Conservation (phyloP, 2,329 filamentous ascomycete genomes). For the Aphanocladium album region DNA sequence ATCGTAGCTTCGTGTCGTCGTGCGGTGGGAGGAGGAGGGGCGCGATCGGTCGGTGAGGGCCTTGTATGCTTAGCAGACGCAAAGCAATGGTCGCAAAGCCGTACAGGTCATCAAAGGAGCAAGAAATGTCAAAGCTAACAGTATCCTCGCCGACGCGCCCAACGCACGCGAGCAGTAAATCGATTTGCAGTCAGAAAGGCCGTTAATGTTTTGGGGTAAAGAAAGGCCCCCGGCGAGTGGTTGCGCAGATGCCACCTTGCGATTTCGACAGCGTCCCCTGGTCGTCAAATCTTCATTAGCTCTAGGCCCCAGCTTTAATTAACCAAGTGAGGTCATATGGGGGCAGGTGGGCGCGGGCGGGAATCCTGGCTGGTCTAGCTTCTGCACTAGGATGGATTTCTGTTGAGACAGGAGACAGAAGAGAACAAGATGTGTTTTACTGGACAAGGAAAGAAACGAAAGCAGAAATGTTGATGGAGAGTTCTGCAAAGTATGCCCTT, state of each 20-base stretch:
- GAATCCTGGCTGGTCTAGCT: background rate
- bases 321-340: constrained; percentile 12
- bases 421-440: background rate
- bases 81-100: background rate
- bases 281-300: constrained; percentile 14
- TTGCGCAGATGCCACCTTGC: constrained; percentile 26
- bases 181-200: background rate
- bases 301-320: constrained; percentile 10
- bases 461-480: too few species aligned
- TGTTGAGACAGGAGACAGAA: background rate
- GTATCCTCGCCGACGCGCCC: background rate
- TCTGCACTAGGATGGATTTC: background rate
- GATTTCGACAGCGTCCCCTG: constrained; percentile 19
- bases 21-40: background rate
- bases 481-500: too few species aligned
- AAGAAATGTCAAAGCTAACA: background rate
- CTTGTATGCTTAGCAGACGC: background rate
- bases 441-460: too few species aligned
- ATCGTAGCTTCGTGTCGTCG: background rate
- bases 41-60: background rate
- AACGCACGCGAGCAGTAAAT: background rate
- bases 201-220: background rate
- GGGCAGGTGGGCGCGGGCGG: constrained; percentile 1
- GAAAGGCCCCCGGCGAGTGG: background rate
- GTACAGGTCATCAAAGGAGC: background rate